Percentiles rank a stretch among this genome's conserved stretches.
Conservation (phyloP, 345 rosid species). For the Turnera subulata region DNA sequence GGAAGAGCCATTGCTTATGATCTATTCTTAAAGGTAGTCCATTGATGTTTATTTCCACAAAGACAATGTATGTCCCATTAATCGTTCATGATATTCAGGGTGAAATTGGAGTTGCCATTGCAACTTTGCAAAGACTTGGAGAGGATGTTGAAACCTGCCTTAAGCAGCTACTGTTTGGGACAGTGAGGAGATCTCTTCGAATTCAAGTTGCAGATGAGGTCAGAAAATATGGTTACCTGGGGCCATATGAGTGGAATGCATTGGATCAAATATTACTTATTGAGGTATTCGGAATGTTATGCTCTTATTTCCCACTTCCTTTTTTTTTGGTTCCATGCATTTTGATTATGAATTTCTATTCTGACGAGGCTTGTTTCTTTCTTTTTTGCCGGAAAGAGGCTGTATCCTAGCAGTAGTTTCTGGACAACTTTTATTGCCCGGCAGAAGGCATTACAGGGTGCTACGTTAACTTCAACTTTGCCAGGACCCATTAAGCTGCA, state of each 20-base stretch:
- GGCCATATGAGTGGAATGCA: conserved; percentile 67
- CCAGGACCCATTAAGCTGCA: conserved; percentile 43
- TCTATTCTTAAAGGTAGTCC: conserved; percentile 78
- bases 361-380: conserved; percentile 23
- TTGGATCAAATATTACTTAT: conserved; percentile 74
- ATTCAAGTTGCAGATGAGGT: conserved; percentile 72
- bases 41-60: conserved; percentile 20
- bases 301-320: conserved; percentile 9
- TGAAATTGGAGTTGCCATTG: conserved; percentile 80
- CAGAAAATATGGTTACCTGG: conserved; percentile 66
- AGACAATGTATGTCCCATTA: conserved; percentile 25
- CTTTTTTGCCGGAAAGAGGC: conserved; percentile 58
- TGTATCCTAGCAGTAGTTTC: conserved; percentile 91
- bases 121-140: conserved; percentile 87
- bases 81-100: conserved; percentile 59
- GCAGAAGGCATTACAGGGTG: conserved; percentile 40
- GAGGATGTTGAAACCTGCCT: conserved; percentile 82
- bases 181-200: conserved; percentile 78
- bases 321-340: conserved; percentile 1
- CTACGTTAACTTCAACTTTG: conserved; percentile 31
- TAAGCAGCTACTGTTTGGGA: conserved; percentile 86
- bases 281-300: conserved; percentile 54
- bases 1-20: conserved; percentile 96
- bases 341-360: conserved; percentile 16
- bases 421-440: conserved; percentile 72